Conservation (phyloP, 768 basidiomycete genomes). For the Pleurotus cornucopiae region DNA sequence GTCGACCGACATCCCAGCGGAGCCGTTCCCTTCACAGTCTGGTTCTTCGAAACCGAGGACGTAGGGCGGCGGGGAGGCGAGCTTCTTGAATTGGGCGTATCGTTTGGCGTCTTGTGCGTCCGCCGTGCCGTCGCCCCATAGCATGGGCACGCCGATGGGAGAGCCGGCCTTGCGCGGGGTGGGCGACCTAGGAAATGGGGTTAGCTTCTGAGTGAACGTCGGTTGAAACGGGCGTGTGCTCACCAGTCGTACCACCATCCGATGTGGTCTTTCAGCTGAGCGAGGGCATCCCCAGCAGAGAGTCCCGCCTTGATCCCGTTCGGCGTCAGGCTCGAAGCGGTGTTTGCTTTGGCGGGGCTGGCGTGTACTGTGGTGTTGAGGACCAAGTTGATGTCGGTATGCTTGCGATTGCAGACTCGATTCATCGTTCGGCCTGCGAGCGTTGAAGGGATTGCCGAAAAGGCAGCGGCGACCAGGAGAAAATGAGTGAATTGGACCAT, state of each 20-base stretch:
- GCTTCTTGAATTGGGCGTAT: constrained; percentile 29
- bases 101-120: constrained; percentile 36
- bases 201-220: not conserved
- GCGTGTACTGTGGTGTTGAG: constrained; percentile 4
- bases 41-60: constrained; percentile 46
- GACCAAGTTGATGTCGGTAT: not conserved
- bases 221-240: constrained; percentile 1
- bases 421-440: not conserved
- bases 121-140: constrained; percentile 39
- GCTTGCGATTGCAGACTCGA: not conserved
- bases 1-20: constrained; percentile 38
- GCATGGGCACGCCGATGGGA: constrained; percentile 41
- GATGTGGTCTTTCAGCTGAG: constrained; percentile 34
- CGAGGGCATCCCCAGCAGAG: constrained; percentile 39
- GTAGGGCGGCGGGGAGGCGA: constrained; percentile 29
- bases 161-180: constrained; percentile 34
- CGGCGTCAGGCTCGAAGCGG: constrained; percentile 26
- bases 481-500: not conserved
- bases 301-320: constrained; percentile 44
- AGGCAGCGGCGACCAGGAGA: not conserved
- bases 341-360: constrained; percentile 4
- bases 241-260: constrained; percentile 51
- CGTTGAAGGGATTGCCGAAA: not conserved
- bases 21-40: constrained; percentile 41
- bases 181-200: constrained; percentile 27